Percentiles rank a stretch among this genome's conserved stretches.
Evolutionary conservation across 371 early-diverging fungal genomes (phyloP).

Genomic region (Actinomucor elegans): DNA sequence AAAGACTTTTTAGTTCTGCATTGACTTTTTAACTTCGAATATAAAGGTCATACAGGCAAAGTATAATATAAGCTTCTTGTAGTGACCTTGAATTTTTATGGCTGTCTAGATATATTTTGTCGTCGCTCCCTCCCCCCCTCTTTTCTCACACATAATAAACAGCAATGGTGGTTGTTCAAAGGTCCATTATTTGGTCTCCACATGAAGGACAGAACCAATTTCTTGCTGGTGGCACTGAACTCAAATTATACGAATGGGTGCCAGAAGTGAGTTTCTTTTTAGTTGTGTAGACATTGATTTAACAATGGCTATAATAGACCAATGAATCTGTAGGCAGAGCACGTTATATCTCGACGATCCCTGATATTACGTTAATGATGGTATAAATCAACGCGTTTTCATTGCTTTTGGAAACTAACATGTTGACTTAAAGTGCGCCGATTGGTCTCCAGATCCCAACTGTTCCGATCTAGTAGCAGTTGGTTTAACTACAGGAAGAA

Average conservation of each 20-base stretch:
- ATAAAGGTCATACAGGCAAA: too few species aligned
- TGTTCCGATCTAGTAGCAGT: conserved; percentile 69
- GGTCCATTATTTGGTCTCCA: conserved; percentile 65
- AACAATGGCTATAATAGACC: too few species aligned
- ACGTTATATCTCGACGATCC: conserved; percentile 58
- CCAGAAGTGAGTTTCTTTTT: conserved; percentile 42
- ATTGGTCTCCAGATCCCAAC: conserved; percentile 74
- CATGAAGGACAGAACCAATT: conserved; percentile 61
- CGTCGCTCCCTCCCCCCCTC: too few species aligned
- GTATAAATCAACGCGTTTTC: conserved; percentile 20
- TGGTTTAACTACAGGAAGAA: conserved; percentile 70
- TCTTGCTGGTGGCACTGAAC: conserved; percentile 65
- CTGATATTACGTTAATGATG: conserved; percentile 66
- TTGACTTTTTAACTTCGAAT: too few species aligned
- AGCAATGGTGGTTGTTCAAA: conserved; percentile 33
- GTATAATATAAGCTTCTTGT: too few species aligned
- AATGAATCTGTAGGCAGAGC: conserved; percentile 47
- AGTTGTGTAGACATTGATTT: background rate
- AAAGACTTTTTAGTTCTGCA: too few species aligned
- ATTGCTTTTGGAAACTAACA: too few species aligned
- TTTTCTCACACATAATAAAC: background rate
- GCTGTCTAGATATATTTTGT: too few species aligned
- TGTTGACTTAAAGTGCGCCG: conserved; percentile 58
- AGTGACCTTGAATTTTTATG: too few species aligned
- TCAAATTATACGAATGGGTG: conserved; percentile 69